Evolutionary conservation across 2,329 filamentous ascomycete genomes (phyloP).

Genomic region (Pestalotiopsis sp.): DNA sequence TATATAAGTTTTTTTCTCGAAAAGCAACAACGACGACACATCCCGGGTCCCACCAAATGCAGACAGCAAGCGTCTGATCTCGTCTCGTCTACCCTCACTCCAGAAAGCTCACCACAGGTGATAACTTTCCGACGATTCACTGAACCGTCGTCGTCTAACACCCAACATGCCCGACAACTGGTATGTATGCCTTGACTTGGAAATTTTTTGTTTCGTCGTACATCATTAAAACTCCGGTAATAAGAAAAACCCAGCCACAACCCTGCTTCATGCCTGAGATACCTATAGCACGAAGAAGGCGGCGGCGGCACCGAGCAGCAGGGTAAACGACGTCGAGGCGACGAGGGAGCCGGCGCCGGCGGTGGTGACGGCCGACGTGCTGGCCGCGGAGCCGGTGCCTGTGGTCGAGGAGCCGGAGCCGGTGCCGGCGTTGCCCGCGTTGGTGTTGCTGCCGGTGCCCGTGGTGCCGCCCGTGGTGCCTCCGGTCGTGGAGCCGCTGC

Average conservation of each 20-base stretch:
- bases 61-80: neutral
- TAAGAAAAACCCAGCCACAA: neutral
- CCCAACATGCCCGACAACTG: too few relatives aligned
- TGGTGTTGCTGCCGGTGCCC: conserved; percentile 23
- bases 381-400: neutral
- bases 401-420: conserved; percentile 14
- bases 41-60: neutral
- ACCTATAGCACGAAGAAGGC: conserved; percentile 43
- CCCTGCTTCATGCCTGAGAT: neutral
- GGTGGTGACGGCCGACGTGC: conserved; percentile 11
- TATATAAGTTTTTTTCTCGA: neutral
- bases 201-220: too few relatives aligned
- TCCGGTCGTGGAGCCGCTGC: conserved; percentile 14
- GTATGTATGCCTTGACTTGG: too few relatives aligned
- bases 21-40: neutral
- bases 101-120: neutral
- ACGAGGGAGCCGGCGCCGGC: conserved; percentile 27
- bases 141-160: too few relatives aligned
- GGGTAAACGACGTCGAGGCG: conserved; percentile 18
- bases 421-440: conserved; percentile 20
- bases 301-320: conserved; percentile 43
- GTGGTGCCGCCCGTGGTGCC: conserved; percentile 22
- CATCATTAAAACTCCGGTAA: neutral
- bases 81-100: neutral
- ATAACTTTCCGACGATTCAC: too few relatives aligned